Percentiles rank a stretch among this genome's conserved stretches.
Conservation (phyloP, 1,139 yeast species). For the Scheffersomyces quercinus region DNA sequence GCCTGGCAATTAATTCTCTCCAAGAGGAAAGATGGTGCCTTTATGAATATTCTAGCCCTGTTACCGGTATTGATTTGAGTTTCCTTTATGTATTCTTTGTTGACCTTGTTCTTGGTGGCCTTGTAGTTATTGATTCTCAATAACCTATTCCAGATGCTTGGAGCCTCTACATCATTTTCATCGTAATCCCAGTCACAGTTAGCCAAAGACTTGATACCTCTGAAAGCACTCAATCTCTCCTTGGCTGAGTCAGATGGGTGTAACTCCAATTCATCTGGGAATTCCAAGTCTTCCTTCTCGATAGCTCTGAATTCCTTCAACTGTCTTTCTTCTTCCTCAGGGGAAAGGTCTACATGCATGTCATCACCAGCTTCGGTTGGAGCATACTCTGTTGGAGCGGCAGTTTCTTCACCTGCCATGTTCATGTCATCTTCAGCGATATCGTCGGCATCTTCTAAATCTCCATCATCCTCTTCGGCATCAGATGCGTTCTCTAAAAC, state of each 20-base stretch:
- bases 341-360: conserved; percentile 69
- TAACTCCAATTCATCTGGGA: conserved; percentile 93
- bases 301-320: conserved; percentile 64
- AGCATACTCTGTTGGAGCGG: conserved; percentile 28
- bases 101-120: conserved; percentile 69
- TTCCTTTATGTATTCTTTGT: conserved; percentile 59
- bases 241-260: conserved; percentile 74
- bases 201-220: conserved; percentile 83
- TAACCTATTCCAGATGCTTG: conserved; percentile 75
- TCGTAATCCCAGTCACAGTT: conserved; percentile 87
- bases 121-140: conserved; percentile 75
- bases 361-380: conserved; percentile 57
- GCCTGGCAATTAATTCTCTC: conserved; percentile 40
- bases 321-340: conserved; percentile 84
- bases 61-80: conserved; percentile 70
- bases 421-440: conserved; percentile 26
- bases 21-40: conserved; percentile 57
- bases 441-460: conserved; percentile 20
- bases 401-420: conserved; percentile 17
- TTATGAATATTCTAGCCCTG: conserved; percentile 57
- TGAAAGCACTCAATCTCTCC: conserved; percentile 71
- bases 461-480: conserved; percentile 51
- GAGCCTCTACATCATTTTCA: conserved; percentile 75
- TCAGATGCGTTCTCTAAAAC: conserved; percentile 51
- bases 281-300: conserved; percentile 84